These are phyloP conservation scores for Saccharomycopsis lassenensis DNA, from an alignment of 805 yeast species.

Conservation along the genomic window DNA sequence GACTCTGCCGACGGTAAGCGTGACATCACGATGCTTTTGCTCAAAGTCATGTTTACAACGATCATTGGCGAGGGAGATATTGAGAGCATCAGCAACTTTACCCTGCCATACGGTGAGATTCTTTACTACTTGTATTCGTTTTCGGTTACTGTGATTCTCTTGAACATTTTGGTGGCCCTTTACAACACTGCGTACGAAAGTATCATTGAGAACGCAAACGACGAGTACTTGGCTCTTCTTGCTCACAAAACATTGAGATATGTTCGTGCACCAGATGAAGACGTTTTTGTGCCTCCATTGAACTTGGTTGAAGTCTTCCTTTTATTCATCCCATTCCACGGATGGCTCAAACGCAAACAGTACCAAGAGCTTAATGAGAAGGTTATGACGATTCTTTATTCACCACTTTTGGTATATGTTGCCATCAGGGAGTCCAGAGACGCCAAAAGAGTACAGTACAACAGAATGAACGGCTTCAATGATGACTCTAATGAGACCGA, in stretches of 20 bases:
- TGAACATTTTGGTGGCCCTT: slow-evolving; percentile 76
- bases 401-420: slow-evolving; percentile 43
- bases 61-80: slow-evolving; percentile 69
- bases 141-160: slow-evolving; percentile 59
- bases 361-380: slow-evolving; percentile 34
- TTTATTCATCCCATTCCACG: slow-evolving; percentile 29
- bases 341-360: slow-evolving; percentile 25
- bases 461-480: slow-evolving; percentile 28
- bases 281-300: slow-evolving; percentile 77
- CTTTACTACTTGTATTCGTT: slow-evolving; percentile 71
- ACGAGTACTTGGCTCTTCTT: slow-evolving; percentile 75
- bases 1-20: slow-evolving; percentile 81
- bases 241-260: slow-evolving; percentile 77
- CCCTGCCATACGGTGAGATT: slow-evolving; percentile 78
- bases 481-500: slow-evolving; percentile 29
- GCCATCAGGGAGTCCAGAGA: slow-evolving; percentile 47
- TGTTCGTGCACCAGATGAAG: slow-evolving; percentile 80
- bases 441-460: slow-evolving; percentile 33
- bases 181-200: slow-evolving; percentile 76
- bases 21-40: slow-evolving; percentile 57
- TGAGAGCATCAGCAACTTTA: slow-evolving; percentile 56
- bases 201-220: slow-evolving; percentile 72
- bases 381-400: slow-evolving; percentile 44
- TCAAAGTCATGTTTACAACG: slow-evolving; percentile 57
- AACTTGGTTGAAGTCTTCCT: slow-evolving; percentile 57